Conservation (phyloP, 2,329 filamentous ascomycete species). For the Epichloe uncinata region DNA sequence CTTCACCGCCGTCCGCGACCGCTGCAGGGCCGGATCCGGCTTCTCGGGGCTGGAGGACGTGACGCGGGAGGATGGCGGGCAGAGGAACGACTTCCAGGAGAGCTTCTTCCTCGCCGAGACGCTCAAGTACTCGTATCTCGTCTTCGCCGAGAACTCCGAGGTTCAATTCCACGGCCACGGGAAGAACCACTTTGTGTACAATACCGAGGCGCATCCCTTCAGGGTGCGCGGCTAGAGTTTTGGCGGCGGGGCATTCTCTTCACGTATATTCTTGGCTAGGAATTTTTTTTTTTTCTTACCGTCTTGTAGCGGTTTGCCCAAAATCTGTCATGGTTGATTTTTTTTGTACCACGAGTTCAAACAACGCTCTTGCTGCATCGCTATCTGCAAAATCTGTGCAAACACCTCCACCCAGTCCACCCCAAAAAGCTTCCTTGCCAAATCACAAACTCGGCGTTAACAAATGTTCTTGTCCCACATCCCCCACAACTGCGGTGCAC, state of each 20-base stretch:
- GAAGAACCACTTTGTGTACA: constrained; percentile 34
- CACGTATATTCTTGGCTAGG: background rate
- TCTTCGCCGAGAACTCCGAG: constrained; percentile 45
- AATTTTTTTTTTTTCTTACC: too few species aligned
- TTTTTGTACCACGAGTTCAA: too few species aligned
- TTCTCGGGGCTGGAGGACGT: constrained; percentile 57
- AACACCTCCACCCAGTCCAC: too few species aligned
- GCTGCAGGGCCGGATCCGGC: constrained; percentile 49
- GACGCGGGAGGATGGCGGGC: constrained; percentile 50
- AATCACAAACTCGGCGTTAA: too few species aligned
- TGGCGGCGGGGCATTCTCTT: background rate
- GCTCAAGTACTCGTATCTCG: constrained; percentile 71
- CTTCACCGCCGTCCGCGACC: constrained; percentile 54
- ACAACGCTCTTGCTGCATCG: too few species aligned
- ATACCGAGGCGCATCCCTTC: constrained; percentile 36
- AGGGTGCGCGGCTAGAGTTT: constrained; percentile 8
- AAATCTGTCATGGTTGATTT: too few species aligned
- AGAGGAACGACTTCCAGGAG: constrained; percentile 58
- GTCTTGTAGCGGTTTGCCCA: too few species aligned
- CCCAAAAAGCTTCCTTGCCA: too few species aligned
- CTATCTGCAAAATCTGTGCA: too few species aligned
- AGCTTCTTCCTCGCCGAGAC: constrained; percentile 84
- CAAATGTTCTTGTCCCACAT: too few species aligned
- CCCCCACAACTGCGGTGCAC: too few species aligned
- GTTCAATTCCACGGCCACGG: constrained; percentile 37